These are phyloP conservation scores for Uronychia setigera DNA, from an alignment of 73 alveolate genomes.

Conservation along the genomic window DNA sequence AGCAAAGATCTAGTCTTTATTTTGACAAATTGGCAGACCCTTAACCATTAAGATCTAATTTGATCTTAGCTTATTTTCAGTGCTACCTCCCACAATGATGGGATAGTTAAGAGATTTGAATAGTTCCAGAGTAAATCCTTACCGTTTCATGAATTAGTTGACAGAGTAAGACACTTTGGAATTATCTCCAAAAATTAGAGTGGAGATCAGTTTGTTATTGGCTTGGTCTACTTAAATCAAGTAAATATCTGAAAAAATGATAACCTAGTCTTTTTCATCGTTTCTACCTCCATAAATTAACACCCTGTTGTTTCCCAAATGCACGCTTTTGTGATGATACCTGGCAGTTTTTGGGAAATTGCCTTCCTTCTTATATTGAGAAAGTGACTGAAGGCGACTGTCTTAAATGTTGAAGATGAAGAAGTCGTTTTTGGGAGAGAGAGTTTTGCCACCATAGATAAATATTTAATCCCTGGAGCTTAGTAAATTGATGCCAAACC, in stretches of 20 bases:
- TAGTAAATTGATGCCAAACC: neutral
- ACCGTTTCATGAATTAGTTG: neutral
- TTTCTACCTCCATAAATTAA: neutral
- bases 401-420: neutral
- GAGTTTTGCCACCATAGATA: neutral
- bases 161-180: neutral
- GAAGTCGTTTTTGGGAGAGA: neutral
- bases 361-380: neutral
- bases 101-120: neutral
- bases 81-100: neutral
- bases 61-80: neutral
- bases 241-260: neutral
- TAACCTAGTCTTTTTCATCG: neutral
- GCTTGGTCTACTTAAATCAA: neutral
- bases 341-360: neutral
- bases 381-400: neutral
- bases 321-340: neutral
- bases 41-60: neutral
- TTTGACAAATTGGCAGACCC: neutral
- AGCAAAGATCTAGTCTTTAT: neutral
- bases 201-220: neutral
- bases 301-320: neutral
- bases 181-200: neutral
- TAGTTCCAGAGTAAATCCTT: neutral
- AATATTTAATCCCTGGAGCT: neutral